A percentile compares a stretch with the other conserved stretches of the same genome.
These are phyloP conservation scores for Penicillium coffeae DNA, from an alignment of 495 filamentous ascomycete genomes.

Conservation along the genomic window DNA sequence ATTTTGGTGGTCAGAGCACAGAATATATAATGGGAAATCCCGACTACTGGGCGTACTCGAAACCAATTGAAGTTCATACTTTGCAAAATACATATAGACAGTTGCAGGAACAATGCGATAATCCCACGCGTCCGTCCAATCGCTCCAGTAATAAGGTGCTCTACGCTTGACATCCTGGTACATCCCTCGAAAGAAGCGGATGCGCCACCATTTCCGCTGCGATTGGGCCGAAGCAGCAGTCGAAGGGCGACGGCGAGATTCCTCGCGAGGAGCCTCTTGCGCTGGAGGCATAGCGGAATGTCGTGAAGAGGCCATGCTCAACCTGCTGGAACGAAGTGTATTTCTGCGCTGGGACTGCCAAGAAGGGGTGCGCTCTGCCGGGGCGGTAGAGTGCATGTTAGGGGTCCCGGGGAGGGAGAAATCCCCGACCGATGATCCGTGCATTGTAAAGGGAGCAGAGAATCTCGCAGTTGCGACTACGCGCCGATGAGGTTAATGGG, in stretches of 20 bases:
- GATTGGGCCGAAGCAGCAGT: slow-evolving; percentile 11
- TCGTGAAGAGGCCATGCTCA: slow-evolving; percentile 6
- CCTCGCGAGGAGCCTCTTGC: slow-evolving; percentile 7
- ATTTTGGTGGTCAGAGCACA: slow-evolving; percentile 2
- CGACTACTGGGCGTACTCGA: neutral
- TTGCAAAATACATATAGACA: slow-evolving; percentile 88
- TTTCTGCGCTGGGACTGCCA: slow-evolving; percentile 29
- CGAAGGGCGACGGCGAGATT: slow-evolving; percentile 8
- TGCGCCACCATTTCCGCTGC: slow-evolving; percentile 55
- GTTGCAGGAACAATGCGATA: slow-evolving; percentile 79
- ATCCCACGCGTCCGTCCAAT: slow-evolving; percentile 81
- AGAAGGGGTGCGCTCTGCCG: slow-evolving; percentile 28
- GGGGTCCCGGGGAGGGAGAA: slow-evolving; percentile 19
- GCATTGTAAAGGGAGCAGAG: slow-evolving; percentile 4
- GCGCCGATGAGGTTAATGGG: too few relatives aligned
- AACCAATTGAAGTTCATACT: slow-evolving; percentile 47
- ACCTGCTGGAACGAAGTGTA: slow-evolving; percentile 18
- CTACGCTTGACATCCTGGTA: slow-evolving; percentile 67
- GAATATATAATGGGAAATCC: neutral
- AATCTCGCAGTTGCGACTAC: neutral
- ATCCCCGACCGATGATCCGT: slow-evolving; percentile 19
- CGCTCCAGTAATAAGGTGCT: slow-evolving; percentile 69
- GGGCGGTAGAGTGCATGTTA: slow-evolving; percentile 25
- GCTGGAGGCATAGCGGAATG: slow-evolving; percentile 10
- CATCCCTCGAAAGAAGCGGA: slow-evolving; percentile 61